Conservation (phyloP, 2,329 filamentous ascomycete species). For the Aspergillus chevalieri region DNA sequence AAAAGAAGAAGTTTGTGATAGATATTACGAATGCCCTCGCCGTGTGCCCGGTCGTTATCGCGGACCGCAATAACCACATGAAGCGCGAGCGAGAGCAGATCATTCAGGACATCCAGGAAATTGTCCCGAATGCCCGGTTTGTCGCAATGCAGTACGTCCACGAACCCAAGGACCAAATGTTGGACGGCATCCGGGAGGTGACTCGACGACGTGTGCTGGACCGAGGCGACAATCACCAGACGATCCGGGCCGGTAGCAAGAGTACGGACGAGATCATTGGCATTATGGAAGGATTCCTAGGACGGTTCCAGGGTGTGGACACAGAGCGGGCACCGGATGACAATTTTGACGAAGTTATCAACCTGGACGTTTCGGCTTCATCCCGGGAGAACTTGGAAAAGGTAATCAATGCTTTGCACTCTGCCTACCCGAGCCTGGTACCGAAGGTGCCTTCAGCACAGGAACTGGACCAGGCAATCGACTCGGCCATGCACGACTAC, state of each 20-base stretch:
- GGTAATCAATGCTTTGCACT: constrained; percentile 64
- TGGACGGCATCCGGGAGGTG: constrained; percentile 65
- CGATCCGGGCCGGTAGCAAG: constrained; percentile 78
- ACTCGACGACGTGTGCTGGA: constrained; percentile 73
- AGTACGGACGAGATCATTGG: constrained; percentile 67
- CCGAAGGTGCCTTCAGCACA: constrained; percentile 61
- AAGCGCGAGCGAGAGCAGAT: constrained; percentile 82
- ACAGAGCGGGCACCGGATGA: constrained; percentile 64
- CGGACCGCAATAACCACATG: constrained; percentile 92
- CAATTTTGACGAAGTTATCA: constrained; percentile 75
- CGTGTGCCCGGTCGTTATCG: constrained; percentile 67
- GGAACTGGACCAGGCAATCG: constrained; percentile 73
- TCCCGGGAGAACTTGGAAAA: constrained; percentile 83
- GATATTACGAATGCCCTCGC: constrained; percentile 61
- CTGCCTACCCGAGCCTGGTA: constrained; percentile 68
- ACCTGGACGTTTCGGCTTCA: constrained; percentile 70
- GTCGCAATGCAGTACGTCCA: constrained; percentile 89
- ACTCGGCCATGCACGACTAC: constrained; percentile 69
- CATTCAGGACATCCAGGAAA: constrained; percentile 65
- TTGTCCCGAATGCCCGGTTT: constrained; percentile 59
- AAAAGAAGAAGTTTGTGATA: constrained; percentile 71
- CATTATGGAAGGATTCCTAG: constrained; percentile 93
- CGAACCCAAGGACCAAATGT: constrained; percentile 53
- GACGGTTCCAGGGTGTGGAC: constrained; percentile 74
- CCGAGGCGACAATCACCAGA: constrained; percentile 95